phyloP scores from a whole-genome alignment of 495 filamentous ascomycete genomes.

The Hyaloscypha bicolor region DNA sequence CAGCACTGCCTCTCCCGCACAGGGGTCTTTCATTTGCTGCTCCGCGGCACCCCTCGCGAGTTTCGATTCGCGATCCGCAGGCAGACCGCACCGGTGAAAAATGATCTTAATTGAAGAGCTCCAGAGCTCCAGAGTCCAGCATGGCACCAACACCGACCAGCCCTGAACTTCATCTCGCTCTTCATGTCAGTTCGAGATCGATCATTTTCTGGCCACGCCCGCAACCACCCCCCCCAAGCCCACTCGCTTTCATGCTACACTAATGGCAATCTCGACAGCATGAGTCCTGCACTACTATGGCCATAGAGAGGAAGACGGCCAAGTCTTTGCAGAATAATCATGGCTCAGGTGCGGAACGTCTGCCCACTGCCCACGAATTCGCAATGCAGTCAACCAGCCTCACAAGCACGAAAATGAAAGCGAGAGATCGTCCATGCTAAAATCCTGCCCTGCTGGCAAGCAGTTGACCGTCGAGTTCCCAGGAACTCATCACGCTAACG shows the following conservation, averaged over 20 bases:
- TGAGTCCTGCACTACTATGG: background rate
- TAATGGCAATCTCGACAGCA: background rate
- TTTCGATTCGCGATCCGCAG: background rate
- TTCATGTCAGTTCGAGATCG: background rate
- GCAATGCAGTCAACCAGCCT: too few relatives aligned
- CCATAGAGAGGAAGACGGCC: too few relatives aligned
- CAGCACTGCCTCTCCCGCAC: background rate
- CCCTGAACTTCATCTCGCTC: background rate
- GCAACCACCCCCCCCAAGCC: background rate
- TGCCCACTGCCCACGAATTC: too few relatives aligned
- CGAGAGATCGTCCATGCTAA: background rate
- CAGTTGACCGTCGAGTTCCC: background rate
- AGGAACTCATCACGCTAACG: background rate
- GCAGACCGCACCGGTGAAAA: background rate
- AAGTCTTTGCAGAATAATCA: too few relatives aligned
- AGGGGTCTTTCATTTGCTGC: background rate
- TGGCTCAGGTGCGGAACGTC: too few relatives aligned
- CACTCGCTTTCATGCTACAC: background rate
- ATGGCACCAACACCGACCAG: background rate
- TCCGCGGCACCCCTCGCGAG: background rate
- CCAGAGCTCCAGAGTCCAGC: too few relatives aligned
- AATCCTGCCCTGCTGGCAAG: background rate
- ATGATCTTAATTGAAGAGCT: background rate
- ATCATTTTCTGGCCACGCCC: background rate
- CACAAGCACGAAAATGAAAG: background rate